Evolutionary conservation across 208 protist species (phyloP), one percentile per base, ranked within the genome.

Genomic region (Herpetomonas samuelpessoai): DNA sequence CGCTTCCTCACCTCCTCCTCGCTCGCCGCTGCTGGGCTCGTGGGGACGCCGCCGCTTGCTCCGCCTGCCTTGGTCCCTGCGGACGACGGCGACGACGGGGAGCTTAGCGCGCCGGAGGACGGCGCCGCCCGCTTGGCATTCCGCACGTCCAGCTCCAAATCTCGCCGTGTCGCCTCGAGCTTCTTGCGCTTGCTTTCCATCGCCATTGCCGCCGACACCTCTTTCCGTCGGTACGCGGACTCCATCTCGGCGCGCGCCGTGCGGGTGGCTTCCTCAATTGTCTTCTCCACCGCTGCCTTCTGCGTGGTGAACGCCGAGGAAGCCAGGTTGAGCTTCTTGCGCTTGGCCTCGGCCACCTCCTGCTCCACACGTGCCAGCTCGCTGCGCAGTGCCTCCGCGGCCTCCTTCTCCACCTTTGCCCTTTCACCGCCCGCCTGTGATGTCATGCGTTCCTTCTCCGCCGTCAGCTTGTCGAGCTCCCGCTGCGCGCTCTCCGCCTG

Each of bases 401-500:
- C 64, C 25, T 59, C 21, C 9, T 54, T 51, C 47, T 78, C 66
- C 39, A 57, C 49, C 62, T 35, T 44, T 6, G 54, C 39, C 25
- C 60, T 56, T 29, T 57, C 72, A 10, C 21, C 24, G 19, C 65
- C 45, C 14, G 65, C 12, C 35, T 41, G 35, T 14, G 35, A 6
- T 14, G 6, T 14, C 35, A 64, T 57, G 27, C 79, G 51, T 1
- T 39, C 21, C 57, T 54, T 49, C 68, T 62, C 67, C 35, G 69
- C 79, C 39, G 61, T 48, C n/a, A 81, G 26, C 35, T 65, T 57
- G 35, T 69, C 47, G 6, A 86, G 64, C 58, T 60, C 22, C 41
- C 49, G 55, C 30, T 70, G 31, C 21, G 78, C 57, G n/a, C 57
- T 47, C 55, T 71, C 68, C 31, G 62, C 72, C 57, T 81, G 62